Evolutionary conservation across 768 basidiomycete genomes (phyloP).

Genomic region (Lactifluus piperatus): DNA sequence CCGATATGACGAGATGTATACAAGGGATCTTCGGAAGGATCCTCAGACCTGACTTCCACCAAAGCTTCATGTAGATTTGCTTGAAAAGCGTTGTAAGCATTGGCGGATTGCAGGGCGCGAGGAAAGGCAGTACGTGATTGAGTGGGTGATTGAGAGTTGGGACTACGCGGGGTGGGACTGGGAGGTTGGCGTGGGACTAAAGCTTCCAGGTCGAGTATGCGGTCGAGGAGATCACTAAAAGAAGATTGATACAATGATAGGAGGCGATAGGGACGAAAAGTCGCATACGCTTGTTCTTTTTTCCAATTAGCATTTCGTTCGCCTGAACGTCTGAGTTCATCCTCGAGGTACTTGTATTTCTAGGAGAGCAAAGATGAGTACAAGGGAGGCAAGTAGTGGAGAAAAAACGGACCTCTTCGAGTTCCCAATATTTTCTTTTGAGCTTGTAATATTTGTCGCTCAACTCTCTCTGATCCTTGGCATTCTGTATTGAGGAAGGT

Average conservation of each 20-base stretch:
- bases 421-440: conserved; percentile 56
- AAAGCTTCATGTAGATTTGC: conserved; percentile 41
- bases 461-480: conserved; percentile 37
- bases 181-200: conserved; percentile 28
- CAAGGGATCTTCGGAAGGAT: conserved; percentile 38
- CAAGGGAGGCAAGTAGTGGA: too few relatives aligned
- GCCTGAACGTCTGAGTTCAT: conserved; percentile 50
- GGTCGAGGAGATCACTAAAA: conserved; percentile 44
- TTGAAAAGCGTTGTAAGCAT: conserved; percentile 38
- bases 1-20: conserved; percentile 39
- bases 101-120: conserved; percentile 36
- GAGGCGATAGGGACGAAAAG: not conserved
- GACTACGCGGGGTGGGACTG: conserved; percentile 17
- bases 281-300: conserved; percentile 53
- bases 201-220: conserved; percentile 51
- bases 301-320: conserved; percentile 55
- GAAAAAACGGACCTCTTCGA: conserved; percentile 51
- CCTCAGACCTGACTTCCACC: conserved; percentile 37
- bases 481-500: conserved; percentile 25
- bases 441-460: conserved; percentile 56
- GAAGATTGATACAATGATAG: conserved; percentile 12
- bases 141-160: conserved; percentile 20
- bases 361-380: conserved; percentile 21
- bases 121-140: conserved; percentile 42
- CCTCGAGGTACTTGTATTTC: conserved; percentile 51